Evolutionary conservation across 2,329 filamentous ascomycete species (phyloP).

Genomic region (Penicillium sp.): DNA sequence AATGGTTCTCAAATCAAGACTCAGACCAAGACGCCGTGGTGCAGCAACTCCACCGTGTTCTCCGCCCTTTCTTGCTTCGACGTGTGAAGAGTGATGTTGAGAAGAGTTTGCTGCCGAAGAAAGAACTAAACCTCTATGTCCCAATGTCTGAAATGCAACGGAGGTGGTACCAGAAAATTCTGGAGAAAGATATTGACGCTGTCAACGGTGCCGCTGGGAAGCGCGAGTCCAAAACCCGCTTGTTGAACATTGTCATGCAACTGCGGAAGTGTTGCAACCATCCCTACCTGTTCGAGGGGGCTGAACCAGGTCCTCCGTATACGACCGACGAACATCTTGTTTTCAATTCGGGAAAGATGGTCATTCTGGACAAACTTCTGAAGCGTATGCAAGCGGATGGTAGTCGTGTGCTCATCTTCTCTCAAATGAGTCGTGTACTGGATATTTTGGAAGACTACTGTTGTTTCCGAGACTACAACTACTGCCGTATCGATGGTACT

Average conservation of each 20-base stretch:
- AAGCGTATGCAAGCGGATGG: conserved; percentile 79
- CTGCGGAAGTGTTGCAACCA: conserved; percentile 98
- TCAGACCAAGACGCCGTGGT: conserved; percentile 93
- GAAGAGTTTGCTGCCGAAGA: conserved; percentile 95
- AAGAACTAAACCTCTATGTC: conserved; percentile 94
- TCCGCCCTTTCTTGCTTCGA: conserved; percentile 89
- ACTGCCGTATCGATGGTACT: conserved; percentile 94
- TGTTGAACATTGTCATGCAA: conserved; percentile 99
- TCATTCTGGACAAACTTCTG: conserved; percentile 88
- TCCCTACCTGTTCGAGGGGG: conserved; percentile 95
- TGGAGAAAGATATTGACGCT: conserved; percentile 98
- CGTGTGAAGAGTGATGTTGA: conserved; percentile 97
- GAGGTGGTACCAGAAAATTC: conserved; percentile 98
- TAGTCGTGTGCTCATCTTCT: conserved; percentile 97
- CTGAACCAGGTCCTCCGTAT: conserved; percentile 94
- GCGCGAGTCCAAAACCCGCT: conserved; percentile 92
- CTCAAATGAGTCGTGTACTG: conserved; percentile 95
- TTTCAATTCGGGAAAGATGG: conserved; percentile 94
- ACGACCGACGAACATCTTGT: conserved; percentile 96
- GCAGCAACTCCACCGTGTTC: conserved; percentile 87
- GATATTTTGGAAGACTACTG: conserved; percentile 99
- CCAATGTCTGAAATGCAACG: conserved; percentile 99
- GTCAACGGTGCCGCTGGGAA: conserved; percentile 96
- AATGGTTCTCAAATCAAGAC: conserved; percentile 92
- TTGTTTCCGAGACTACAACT: conserved; percentile 89